Percentiles rank a stretch among this genome's conserved stretches.
These are phyloP conservation scores for Zymoseptoria pseudotritici DNA, from an alignment of 2,329 filamentous ascomycete species.

Conservation along the genomic window DNA sequence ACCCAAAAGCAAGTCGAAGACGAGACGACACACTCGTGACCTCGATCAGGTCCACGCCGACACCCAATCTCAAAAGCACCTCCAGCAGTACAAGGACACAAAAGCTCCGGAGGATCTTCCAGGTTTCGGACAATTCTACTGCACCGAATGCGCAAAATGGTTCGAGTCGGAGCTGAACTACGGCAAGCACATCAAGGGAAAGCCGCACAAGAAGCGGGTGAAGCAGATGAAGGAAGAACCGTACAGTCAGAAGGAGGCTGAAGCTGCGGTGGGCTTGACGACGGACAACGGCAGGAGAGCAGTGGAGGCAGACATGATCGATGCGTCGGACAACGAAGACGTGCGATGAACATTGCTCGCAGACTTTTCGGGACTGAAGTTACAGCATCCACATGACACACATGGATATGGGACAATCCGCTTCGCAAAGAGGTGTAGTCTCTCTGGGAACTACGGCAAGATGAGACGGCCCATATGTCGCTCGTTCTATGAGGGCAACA, in stretches of 20 bases:
- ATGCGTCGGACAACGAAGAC: conserved; percentile 15
- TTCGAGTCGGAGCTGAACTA: conserved; percentile 80
- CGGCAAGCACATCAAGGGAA: conserved; percentile 69
- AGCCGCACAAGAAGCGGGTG: conserved; percentile 88
- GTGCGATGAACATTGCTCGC: conserved; percentile 9
- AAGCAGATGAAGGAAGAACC: conserved; percentile 77
- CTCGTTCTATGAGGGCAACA: background rate
- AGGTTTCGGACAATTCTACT: conserved; percentile 78
- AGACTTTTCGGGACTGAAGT: background rate
- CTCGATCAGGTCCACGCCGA: conserved; percentile 89
- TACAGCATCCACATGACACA: too few relatives aligned
- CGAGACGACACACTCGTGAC: conserved; percentile 56
- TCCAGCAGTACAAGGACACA: conserved; percentile 67
- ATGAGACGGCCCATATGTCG: background rate
- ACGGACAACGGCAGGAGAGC: conserved; percentile 55
- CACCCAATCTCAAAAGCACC: conserved; percentile 67
- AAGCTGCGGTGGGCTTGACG: conserved; percentile 66
- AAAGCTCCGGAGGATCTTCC: conserved; percentile 83
- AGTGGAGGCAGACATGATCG: conserved; percentile 24
- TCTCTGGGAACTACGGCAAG: background rate
- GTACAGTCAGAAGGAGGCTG: conserved; percentile 78
- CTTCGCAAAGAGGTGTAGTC: too few relatives aligned
- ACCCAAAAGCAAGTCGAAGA: conserved; percentile 43
- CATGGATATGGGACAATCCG: too few relatives aligned
- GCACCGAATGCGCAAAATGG: conserved; percentile 90